These are phyloP conservation scores for Paspalum vaginatum DNA, from an alignment of 176 grass and related monocot genomes.

Conservation along the genomic window DNA sequence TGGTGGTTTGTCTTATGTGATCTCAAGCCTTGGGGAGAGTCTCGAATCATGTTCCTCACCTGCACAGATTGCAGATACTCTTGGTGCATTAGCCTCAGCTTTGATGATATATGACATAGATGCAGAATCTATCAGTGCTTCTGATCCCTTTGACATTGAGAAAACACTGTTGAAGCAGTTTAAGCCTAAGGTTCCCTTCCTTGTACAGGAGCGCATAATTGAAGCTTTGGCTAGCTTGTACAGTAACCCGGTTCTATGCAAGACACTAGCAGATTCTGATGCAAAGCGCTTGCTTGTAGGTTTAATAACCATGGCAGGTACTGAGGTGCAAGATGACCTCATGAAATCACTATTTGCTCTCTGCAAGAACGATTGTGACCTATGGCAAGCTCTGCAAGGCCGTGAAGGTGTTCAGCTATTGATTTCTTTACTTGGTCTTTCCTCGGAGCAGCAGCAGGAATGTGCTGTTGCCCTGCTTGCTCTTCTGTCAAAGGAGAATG, in stretches of 20 bases:
- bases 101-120: conserved; percentile 98
- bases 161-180: conserved; percentile 93
- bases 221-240: conserved; percentile 99
- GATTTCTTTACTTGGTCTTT: conserved; percentile 98
- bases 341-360: conserved; percentile 86
- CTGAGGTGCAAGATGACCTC: conserved; percentile 94
- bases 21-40: conserved; percentile 97
- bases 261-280: conserved; percentile 80
- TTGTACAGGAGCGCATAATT: conserved; percentile 95
- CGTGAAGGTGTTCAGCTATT: conserved; percentile 97
- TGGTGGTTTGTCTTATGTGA: conserved; percentile 96
- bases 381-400: conserved; percentile 98
- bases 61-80: conserved; percentile 93
- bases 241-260: conserved; percentile 86
- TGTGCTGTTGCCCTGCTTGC: conserved; percentile 95
- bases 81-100: conserved; percentile 96
- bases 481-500: conserved; percentile 96
- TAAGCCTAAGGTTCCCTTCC: conserved; percentile 83
- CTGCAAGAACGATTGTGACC: conserved; percentile 83
- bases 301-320: conserved; percentile 94
- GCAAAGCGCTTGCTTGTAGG: conserved; percentile 91
- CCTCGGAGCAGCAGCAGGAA: conserved; percentile 99
- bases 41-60: conserved; percentile 95
- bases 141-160: conserved; percentile 83
- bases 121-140: conserved; percentile 86